Evolutionary conservation across 805 yeast genomes (phyloP), one percentile per base, ranked within the genome.

Genomic region (Candida maesae): DNA sequence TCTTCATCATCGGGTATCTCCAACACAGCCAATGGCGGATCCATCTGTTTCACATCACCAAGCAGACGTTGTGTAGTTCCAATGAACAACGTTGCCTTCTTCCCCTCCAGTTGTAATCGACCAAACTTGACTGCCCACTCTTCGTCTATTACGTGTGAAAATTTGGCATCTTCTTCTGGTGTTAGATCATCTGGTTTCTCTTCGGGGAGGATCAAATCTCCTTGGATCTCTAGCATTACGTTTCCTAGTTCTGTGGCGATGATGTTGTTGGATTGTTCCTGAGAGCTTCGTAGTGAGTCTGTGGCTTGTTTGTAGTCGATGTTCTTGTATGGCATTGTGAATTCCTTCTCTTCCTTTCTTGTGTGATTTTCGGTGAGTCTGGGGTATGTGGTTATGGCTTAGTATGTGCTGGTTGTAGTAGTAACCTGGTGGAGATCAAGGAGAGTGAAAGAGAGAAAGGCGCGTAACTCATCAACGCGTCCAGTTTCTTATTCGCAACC

Each of bases 21-120:
- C 50, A 85, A 49, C 9, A 85, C 64, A 0, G 81, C 93, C 34
- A 84, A 53, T 0, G 95, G 93, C 0, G 79, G 74, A 10, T 76
- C 79, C 11, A 85, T 55, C 15, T 73, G 67, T 28, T 74, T 79
- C 3, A 84, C 55, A 2, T 66, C 63, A 0, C 95, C 95, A 17
- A 83, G 47, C 19, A 85, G 60, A 46, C 91, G 65, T 56, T 85
- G 95, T 5, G 85, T 76, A 19, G 74, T 79, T 2, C 90, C 86
- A 9, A 85, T 71, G 45, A 66, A 78, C 37, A 85, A 56, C 0
- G 81, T 76, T 0, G 79, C 86, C 32, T 68, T 70, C 3, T 58
- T 56, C 2, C 62, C 66, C 20, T 74, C 76, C 13, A 76, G 51
- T 35, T 70, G 72, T 33, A 80, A 49, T 19, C 50, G 64, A 0